Evolutionary conservation across 331 rosid genomes (phyloP).

Genomic region (Quercus tomentella): DNA sequence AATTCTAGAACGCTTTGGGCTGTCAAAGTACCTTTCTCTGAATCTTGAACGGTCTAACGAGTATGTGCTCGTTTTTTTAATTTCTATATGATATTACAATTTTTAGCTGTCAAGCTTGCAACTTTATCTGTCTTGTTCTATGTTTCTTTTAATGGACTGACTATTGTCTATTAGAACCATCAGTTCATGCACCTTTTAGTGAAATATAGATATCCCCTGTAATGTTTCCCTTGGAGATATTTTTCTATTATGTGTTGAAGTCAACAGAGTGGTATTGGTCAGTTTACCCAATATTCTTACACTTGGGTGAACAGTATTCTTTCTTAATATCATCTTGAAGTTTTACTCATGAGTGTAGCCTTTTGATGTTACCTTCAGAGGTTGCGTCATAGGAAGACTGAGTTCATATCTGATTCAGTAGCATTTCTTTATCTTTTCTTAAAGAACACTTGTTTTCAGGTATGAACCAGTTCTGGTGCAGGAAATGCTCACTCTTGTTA

Average conservation of each 20-base stretch:
- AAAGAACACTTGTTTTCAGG: slow-evolving; percentile 36
- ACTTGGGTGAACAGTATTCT: too few species aligned
- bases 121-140: not conserved
- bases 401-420: not conserved
- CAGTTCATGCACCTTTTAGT: not conserved
- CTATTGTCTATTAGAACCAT: not conserved
- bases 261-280: not conserved
- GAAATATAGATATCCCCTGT: not conserved
- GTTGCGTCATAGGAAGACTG: not conserved
- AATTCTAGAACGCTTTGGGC: slow-evolving; percentile 80
- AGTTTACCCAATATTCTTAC: not conserved
- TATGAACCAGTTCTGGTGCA: slow-evolving; percentile 77
- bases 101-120: not conserved
- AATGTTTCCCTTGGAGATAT: not conserved
- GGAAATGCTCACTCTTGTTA: slow-evolving; percentile 91
- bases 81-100: not conserved
- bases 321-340: not conserved
- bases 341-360: not conserved
- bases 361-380: not conserved
- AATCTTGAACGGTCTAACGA: slow-evolving; percentile 64
- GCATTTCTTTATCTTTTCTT: not conserved
- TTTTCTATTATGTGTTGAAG: not conserved
- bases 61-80: slow-evolving; percentile 36
- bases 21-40: slow-evolving; percentile 68
- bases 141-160: not conserved